A percentile compares a stretch with the other conserved stretches of the same genome.
phyloP scores from a whole-genome alignment of 1,284 basidiomycete species.

The Leccinum fuscescens region DNA sequence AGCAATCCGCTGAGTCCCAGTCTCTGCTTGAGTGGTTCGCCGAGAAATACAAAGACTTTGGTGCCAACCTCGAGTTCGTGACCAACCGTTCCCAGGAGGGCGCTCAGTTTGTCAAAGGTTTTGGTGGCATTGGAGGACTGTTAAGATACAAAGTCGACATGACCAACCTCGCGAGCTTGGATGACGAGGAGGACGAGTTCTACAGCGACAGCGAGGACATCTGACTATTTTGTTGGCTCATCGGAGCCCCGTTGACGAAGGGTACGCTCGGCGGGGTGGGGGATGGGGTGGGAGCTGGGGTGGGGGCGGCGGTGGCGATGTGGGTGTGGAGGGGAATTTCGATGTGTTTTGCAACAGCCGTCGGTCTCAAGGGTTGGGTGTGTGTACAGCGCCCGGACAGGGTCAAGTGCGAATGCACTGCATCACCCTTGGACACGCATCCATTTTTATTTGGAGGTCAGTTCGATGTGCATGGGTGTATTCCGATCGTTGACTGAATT shows the following conservation, averaged over 20 bases:
- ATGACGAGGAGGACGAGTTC: constrained; percentile 59
- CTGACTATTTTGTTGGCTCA: constrained; percentile 83
- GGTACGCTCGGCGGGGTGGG: constrained; percentile 58
- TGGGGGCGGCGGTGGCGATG: constrained; percentile 9
- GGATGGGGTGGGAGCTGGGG: constrained; percentile 28
- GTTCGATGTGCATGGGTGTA: not conserved
- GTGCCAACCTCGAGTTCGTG: constrained; percentile 89
- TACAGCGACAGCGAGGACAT: constrained; percentile 77
- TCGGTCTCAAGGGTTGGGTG: not conserved
- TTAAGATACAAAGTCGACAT: constrained; percentile 96
- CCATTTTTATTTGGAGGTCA: constrained; percentile 24
- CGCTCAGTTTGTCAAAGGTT: constrained; percentile 97
- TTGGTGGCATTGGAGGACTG: constrained; percentile 96
- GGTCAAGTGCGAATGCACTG: constrained; percentile 4
- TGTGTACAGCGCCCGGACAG: constrained; percentile 10
- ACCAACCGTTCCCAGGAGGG: constrained; percentile 95
- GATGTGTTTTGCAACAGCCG: constrained; percentile 7
- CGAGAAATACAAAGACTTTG: constrained; percentile 98
- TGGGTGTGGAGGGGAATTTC: constrained; percentile 5
- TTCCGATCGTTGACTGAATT: constrained; percentile 8
- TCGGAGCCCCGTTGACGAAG: constrained; percentile 62
- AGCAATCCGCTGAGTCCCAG: constrained; percentile 77
- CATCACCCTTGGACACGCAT: constrained; percentile 11
- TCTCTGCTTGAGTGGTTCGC: constrained; percentile 96
- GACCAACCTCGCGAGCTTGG: constrained; percentile 73